Evolutionary conservation across 2,329 filamentous ascomycete species (phyloP).

Genomic region (Xylariaceae sp.): DNA sequence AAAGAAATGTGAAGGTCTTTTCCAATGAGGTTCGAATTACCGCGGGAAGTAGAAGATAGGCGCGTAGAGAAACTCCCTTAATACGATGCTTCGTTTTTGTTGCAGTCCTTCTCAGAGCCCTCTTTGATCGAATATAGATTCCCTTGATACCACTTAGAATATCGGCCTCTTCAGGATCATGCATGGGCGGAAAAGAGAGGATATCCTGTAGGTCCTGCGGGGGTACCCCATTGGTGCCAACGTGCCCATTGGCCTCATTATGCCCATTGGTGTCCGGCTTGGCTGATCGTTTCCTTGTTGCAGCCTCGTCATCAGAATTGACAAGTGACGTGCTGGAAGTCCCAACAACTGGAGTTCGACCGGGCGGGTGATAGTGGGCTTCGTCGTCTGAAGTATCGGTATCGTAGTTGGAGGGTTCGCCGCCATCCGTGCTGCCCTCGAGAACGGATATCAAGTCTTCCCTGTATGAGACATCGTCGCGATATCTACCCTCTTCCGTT

Average conservation of each 20-base stretch:
- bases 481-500: constrained; percentile 59
- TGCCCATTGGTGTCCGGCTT: constrained; percentile 33
- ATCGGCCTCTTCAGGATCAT: constrained; percentile 41
- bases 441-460: constrained; percentile 46
- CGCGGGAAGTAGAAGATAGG: constrained; percentile 13
- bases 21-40: constrained; percentile 28
- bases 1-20: constrained; percentile 63
- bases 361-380: constrained; percentile 52
- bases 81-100: constrained; percentile 9
- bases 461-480: constrained; percentile 42
- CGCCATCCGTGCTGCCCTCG: constrained; percentile 39
- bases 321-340: constrained; percentile 49
- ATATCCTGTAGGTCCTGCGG: constrained; percentile 50
- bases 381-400: constrained; percentile 41
- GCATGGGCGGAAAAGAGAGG: constrained; percentile 60
- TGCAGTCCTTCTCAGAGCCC: constrained; percentile 28
- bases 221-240: constrained; percentile 33
- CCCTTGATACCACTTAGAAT: constrained; percentile 42
- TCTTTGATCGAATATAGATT: constrained; percentile 36
- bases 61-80: constrained; percentile 1
- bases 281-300: constrained; percentile 21
- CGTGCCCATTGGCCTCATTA: constrained; percentile 21
- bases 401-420: constrained; percentile 29
- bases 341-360: constrained; percentile 52
- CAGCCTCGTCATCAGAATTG: constrained; percentile 48